A percentile compares a stretch with the other conserved stretches of the same genome.
Evolutionary conservation across 345 rosid species (phyloP).

Genomic region (Moricandia arvensis): DNA sequence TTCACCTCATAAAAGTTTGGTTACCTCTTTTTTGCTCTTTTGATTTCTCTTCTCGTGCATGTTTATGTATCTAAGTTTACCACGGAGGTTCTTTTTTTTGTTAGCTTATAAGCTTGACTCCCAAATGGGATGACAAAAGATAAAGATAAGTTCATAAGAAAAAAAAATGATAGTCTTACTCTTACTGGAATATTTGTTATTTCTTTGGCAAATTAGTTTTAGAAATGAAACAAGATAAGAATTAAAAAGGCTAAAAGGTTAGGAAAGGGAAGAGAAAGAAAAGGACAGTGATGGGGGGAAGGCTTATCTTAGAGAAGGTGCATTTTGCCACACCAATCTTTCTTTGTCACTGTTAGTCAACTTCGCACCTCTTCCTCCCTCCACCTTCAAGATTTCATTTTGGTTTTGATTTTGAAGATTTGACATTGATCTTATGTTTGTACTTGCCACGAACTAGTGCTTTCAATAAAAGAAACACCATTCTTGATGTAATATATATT

Average conservation of each 20-base stretch:
- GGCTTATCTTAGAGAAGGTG: slow-evolving; percentile 44
- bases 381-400: slow-evolving; percentile 1
- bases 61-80: background rate
- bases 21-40: background rate
- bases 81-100: background rate
- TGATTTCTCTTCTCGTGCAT: background rate
- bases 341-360: slow-evolving; percentile 47
- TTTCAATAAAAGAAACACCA: background rate
- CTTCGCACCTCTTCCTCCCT: slow-evolving; percentile 34
- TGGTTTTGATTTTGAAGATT: slow-evolving; percentile 21
- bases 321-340: slow-evolving; percentile 35
- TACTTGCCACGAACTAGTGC: slow-evolving; percentile 31
- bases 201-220: background rate
- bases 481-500: background rate
- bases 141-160: too few species aligned
- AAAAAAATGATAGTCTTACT: background rate
- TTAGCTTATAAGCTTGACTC: background rate
- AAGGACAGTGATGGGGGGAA: slow-evolving; percentile 35
- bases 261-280: slow-evolving; percentile 38
- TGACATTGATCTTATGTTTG: slow-evolving; percentile 26
- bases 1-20: background rate
- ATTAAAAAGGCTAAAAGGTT: slow-evolving; percentile 25
- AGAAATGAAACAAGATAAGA: background rate
- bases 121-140: background rate
- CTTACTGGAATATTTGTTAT: background rate